Evolutionary conservation across 768 basidiomycete genomes (phyloP).

Genomic region (Leccinum pellstonianum): DNA sequence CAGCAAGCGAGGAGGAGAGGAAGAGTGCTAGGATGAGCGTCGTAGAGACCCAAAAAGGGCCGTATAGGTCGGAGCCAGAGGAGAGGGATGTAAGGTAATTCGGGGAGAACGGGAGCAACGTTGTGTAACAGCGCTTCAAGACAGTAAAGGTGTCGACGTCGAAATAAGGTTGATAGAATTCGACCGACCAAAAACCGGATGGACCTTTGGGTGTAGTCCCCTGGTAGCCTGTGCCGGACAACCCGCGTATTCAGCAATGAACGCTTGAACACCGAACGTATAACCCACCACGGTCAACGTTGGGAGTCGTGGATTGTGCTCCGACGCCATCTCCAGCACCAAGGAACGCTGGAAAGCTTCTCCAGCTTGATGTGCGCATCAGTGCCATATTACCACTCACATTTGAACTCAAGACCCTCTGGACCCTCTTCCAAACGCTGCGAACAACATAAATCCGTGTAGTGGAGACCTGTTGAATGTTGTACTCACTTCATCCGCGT

Average conservation of each 20-base stretch:
- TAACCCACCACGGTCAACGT: constrained; percentile 50
- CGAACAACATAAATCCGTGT: not conserved
- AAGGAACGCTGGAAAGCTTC: constrained; percentile 50
- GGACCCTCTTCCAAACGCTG: constrained; percentile 65
- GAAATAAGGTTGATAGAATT: constrained; percentile 87
- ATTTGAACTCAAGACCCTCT: constrained; percentile 72
- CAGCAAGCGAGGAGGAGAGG: constrained; percentile 88
- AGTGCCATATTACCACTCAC: constrained; percentile 34
- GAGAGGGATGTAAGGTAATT: constrained; percentile 65
- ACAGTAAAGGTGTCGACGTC: constrained; percentile 84
- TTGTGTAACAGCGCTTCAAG: constrained; percentile 71
- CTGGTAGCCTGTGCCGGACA: constrained; percentile 52
- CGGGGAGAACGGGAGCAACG: constrained; percentile 69
- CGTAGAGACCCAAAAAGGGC: constrained; percentile 97
- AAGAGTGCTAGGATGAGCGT: constrained; percentile 93
- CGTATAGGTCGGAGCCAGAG: constrained; percentile 63
- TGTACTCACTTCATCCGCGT: constrained; percentile 61
- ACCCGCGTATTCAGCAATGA: not conserved
- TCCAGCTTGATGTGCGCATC: not conserved
- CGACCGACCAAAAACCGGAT: constrained; percentile 73
- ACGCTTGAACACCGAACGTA: not conserved
- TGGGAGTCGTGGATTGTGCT: constrained; percentile 31
- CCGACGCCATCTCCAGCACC: constrained; percentile 31
- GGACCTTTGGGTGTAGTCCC: constrained; percentile 42
- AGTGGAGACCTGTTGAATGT: not conserved